Evolutionary conservation across 306 rosid genomes (phyloP).

Genomic region (Ammopiptanthus mongolicus): DNA sequence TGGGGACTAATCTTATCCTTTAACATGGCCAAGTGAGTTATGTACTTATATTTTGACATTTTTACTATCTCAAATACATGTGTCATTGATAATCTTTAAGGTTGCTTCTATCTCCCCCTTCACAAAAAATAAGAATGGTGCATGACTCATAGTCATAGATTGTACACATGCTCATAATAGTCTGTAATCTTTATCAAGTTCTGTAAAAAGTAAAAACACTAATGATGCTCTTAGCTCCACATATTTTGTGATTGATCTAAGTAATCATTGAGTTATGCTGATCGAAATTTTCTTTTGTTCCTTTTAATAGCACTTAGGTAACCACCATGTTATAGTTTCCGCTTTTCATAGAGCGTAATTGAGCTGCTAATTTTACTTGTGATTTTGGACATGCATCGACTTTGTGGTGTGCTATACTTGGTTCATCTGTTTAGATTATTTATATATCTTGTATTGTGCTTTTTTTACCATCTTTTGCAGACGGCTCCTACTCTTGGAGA

Average conservation of each 20-base stretch:
- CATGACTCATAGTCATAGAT: neutral
- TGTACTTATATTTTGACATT: no score
- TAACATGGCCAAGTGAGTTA: neutral
- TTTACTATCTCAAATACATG: neutral
- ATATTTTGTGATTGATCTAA: neutral
- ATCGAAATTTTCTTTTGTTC: no score
- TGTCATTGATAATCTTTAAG: neutral
- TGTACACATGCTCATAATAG: neutral
- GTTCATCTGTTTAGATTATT: neutral
- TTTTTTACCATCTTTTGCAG: slow-evolving; percentile 31
- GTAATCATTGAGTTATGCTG: neutral
- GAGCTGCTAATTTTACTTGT: neutral
- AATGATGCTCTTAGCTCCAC: neutral
- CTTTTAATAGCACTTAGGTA: neutral
- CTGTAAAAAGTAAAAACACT: neutral
- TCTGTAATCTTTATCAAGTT: neutral
- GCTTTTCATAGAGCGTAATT: neutral
- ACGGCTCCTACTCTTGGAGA: slow-evolving; percentile 69
- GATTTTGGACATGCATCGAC: neutral
- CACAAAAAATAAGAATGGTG: neutral
- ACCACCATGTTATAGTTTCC: neutral
- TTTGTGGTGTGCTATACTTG: neutral
- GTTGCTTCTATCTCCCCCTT: neutral
- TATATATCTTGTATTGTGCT: neutral
- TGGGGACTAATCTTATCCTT: neutral